Evolutionary conservation across 2,329 filamentous ascomycete genomes (phyloP).

Genomic region (Aspergillus hortae): DNA sequence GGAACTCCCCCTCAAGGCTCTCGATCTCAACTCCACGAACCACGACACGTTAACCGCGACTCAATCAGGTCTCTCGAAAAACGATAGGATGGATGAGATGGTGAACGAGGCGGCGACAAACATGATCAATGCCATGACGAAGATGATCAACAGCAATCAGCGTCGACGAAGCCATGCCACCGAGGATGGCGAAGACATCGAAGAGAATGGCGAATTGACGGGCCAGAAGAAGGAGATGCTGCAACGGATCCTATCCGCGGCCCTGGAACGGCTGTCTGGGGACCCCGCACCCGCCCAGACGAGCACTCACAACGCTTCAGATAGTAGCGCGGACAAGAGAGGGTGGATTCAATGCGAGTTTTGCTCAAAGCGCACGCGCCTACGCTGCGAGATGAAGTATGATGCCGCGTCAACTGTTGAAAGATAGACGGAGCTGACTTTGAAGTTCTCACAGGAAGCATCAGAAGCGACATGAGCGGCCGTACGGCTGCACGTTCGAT

Average conservation of each 20-base stretch:
- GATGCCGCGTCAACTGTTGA: neutral
- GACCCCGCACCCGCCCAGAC: conserved; percentile 4
- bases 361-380: conserved; percentile 28
- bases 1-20: conserved; percentile 9
- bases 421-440: neutral
- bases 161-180: conserved; percentile 19
- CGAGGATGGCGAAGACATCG: conserved; percentile 19
- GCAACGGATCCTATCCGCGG: conserved; percentile 28
- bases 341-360: conserved; percentile 28
- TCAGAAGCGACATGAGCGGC: conserved; percentile 72
- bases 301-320: conserved; percentile 1
- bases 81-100: conserved; percentile 17
- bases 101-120: conserved; percentile 29
- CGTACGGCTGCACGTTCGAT: conserved; percentile 75
- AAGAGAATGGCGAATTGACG: conserved; percentile 21
- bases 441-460: conserved; percentile 63
- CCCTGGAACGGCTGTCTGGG: conserved; percentile 23
- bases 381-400: conserved; percentile 39
- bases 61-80: conserved; percentile 3
- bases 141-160: conserved; percentile 26
- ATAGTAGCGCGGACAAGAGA: conserved; percentile 18
- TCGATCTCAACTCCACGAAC: conserved; percentile 12
- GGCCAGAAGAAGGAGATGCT: conserved; percentile 30
- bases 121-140: conserved; percentile 32
- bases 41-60: conserved; percentile 4